Evolutionary conservation across 1,284 basidiomycete species (phyloP), one percentile per base, ranked within the genome.

Genomic region (Puccinia novopanici): DNA sequence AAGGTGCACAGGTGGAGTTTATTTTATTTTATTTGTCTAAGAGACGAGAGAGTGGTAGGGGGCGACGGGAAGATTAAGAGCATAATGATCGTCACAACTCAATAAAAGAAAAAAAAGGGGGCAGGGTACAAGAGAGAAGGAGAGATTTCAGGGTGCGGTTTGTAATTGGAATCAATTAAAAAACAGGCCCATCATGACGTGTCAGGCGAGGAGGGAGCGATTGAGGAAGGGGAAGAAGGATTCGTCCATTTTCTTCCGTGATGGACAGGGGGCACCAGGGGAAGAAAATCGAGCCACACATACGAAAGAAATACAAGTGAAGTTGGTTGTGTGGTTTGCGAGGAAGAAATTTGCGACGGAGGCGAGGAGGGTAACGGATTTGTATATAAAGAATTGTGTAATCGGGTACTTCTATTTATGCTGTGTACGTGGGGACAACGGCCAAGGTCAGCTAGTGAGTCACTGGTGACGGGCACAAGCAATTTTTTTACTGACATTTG

Each of bases 281-380:
- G 37, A 59, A 55, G 30, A 57, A 57, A 40, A 27, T 13, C 15
- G 42, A 37, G 50, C 17, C 34, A 37, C 48, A 9, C n/a, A 45
- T 57, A 13, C 54, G 54, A 54, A 45, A 73, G 37, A 73, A 42
- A 73, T 73, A 73, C 71, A 73, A 73, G 54, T 73, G 59, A 73
- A 73, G 24, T 27, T 8, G 68, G 30, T 19, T 9, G 45, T 54
- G 54, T 42, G 48, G 34, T 54, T 42, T 73, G 71, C 37, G 52
- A n/a, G 37, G 52, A 73, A 59, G 54, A 40, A 34, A 24, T 42
- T n/a, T 73, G 71, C 54, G 59, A 73, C 34, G 50, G 19, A 72
- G 48, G 67, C 45, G 24, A 34, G 45, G 40, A 57, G 71, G 71
- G 71, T 73, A 73, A 73, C 71, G 71, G 54, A 73, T 73, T 55